Evolutionary conservation across 768 basidiomycete species (phyloP), one percentile per base, ranked within the genome.

Genomic region (Hirschioporus abietinus): DNA sequence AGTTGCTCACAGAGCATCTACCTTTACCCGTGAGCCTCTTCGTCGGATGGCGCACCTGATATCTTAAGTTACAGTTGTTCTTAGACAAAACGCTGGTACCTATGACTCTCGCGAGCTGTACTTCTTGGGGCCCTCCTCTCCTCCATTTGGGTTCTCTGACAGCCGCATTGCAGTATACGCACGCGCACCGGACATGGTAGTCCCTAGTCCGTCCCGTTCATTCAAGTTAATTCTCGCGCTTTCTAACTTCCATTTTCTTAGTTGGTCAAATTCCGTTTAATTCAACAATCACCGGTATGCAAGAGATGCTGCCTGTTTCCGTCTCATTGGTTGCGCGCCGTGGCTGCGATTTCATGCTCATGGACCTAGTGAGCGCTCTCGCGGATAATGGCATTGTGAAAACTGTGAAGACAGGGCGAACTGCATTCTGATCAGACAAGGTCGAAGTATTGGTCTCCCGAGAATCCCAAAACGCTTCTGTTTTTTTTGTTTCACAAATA

Each of bases 181-280:
- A 1, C 74, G 73, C 58, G 65, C 69, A 1, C 75, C 75, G 2
- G 75, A 76, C 35, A 73, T 76, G 72, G 75, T 76, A 15, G 73
- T 76, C 10, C 75, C 75, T n/a, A 15, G 34, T 6, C 20, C n/a
- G n/a, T 61, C 23, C 2, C 27, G 35, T 57, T 34, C 1, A 18
- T 35, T 35, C 30, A 30, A 30, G 30, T 30, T 30, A 30, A 2
- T 8, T 8, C 8, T 30, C 8, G 30, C 30, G 30, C 30, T 30
- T 30, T 30, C 30, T 30, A 30, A 30, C 8, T 8, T 2, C 30
- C 30, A 30, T 30, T 3, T 30, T 3, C 2, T 8, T 52, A 72
- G 72, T 76, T 30, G 75, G 75, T 20, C 73, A 76, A 42, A 63
- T 69, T 0, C 60, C 75, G 18, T 76, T 69, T 68, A 73, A 74